Base-by-base conservation (phyloP, 225 moss, liverwort and hornwort genomes). In the Marchantia paleacea region DNA sequence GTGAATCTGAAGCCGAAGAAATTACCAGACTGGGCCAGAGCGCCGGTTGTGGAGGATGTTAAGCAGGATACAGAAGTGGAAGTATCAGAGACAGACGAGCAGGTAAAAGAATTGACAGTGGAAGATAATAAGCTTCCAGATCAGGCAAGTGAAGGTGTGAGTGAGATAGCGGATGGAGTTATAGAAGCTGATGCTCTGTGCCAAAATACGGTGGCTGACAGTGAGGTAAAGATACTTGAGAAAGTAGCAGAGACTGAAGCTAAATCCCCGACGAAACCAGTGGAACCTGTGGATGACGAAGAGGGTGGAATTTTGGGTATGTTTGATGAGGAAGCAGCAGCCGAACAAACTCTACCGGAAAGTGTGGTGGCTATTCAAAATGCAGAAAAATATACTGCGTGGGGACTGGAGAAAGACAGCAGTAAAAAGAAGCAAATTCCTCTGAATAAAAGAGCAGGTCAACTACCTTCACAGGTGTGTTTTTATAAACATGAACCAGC, bases 261-360 rank as follows among this genome's bases (percentile, higher is more conserved):
- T 47, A 63, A 70, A 26, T 8, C 78, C 65, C 49, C 70, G 15
- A 47, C 50, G 49, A 73, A 82, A 55, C 84, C 84, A 75, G 69
- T 65, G 55, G 80, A 78, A 71, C 81, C 87, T 54, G 72, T 82
- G 67, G 78, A 83, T 19, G 93, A 91, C 53, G 95, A 91, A 83
- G 86, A 81, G 28, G 89, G 85, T 70, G 90, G 92, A 9, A 87
- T 99, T 75, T 82, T 92, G 7, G 89, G 89, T 47, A 91, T 99
- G 88, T 99, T 95, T 85, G 94, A 95, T 82, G 99, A 99, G 75
- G 93, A 94, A 69, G 85, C 83, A 75, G 73, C 84, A 10, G 75
- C 80, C 80, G 95, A 89, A 75, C 92, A 91, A 83, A 60, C 80
- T 52, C 79, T 99, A 84, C 95, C 99, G 60, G 89, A 89, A 71